Evolutionary conservation across 768 basidiomycete genomes (phyloP), one percentile per base, ranked within the genome.

Genomic region (Lenzites betulinus): DNA sequence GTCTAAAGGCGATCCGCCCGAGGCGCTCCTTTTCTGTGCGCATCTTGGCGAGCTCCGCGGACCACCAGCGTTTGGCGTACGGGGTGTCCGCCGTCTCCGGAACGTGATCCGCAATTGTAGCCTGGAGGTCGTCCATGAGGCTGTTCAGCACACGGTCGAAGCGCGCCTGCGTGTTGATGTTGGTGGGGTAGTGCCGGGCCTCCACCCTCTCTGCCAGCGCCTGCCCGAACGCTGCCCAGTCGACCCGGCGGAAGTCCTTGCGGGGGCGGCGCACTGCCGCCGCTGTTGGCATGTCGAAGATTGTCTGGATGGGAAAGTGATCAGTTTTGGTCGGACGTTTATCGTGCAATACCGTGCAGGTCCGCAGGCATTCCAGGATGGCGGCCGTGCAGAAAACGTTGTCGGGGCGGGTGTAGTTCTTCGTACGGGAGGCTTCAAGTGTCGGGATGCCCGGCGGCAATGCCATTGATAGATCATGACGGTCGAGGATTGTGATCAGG

Each of bases 341-440:
- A 0, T 55, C 60, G 0, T 60, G 67, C 1, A 53, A 38, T 1
- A 69, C 68, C 12, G 69, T 43, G 64, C 79, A 81, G 9, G 50
- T 4, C 7, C 73, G 58, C 1, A 79, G 48, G 0, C 26, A 12
- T 1, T 72, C 65, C 0, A 54, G 22, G 0, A 74, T 42, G 1
- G 53, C 43, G 0, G 47, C 33, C 1, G 74, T 62, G 26, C 65
- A 59, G 58, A 78, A 83, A 0, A 83, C 74, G 52, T 83, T 83
- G 69, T 83, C 78, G 0, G 74, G 71, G 9, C 75, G 53, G 4
- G 76, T 76, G 51, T 67, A 71, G 55, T 77, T 79, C 20, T 75
- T 73, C 0, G 77, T 70, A 1, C 35, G 50, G 0, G 41, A 47
- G 0, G 74, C 67, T 20, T 74, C 42, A 0, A 83, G 70, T 0